A percentile compares a stretch with the other conserved stretches of the same genome.
These are phyloP conservation scores for Colletotrichum salicis DNA, from an alignment of 2,329 filamentous ascomycete genomes.

Conservation along the genomic window DNA sequence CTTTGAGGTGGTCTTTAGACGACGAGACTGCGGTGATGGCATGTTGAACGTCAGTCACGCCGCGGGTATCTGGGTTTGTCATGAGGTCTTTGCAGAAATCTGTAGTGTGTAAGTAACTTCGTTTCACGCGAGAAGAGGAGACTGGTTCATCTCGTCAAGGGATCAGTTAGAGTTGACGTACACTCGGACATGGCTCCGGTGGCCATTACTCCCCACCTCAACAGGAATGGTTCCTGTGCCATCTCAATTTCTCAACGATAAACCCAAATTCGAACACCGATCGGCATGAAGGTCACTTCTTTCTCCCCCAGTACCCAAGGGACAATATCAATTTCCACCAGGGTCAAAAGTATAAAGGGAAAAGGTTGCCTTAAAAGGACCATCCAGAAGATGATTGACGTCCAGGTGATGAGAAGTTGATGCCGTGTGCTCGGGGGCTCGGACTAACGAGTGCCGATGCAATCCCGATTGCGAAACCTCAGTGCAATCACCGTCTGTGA, in stretches of 20 bases:
- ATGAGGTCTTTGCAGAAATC: slow-evolving; percentile 82
- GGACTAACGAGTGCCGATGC: neutral
- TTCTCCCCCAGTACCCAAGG: too few species aligned
- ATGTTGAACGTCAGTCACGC: slow-evolving; percentile 78
- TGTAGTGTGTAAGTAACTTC: slow-evolving; percentile 39
- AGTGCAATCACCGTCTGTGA: too few species aligned
- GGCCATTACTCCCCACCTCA: slow-evolving; percentile 70
- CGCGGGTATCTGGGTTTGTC: slow-evolving; percentile 74
- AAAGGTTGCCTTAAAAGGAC: too few species aligned
- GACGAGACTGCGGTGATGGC: slow-evolving; percentile 78
- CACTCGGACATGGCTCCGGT: slow-evolving; percentile 68
- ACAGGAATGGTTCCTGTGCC: slow-evolving; percentile 59
- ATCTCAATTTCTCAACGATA: slow-evolving; percentile 40
- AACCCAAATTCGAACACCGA: too few species aligned
- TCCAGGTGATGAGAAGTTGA: neutral
- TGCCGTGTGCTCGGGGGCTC: neutral
- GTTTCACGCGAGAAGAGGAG: neutral
- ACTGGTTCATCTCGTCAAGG: neutral
- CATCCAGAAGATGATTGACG: neutral
- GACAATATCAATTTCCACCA: too few species aligned
- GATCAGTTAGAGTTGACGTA: slow-evolving; percentile 45
- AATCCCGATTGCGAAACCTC: too few species aligned
- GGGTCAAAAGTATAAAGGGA: too few species aligned
- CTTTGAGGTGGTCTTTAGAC: slow-evolving; percentile 80
- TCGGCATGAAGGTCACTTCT: too few species aligned